Evolutionary conservation across 306 rosid species (phyloP).

Genomic region (Cucurbita argyrosperma): DNA sequence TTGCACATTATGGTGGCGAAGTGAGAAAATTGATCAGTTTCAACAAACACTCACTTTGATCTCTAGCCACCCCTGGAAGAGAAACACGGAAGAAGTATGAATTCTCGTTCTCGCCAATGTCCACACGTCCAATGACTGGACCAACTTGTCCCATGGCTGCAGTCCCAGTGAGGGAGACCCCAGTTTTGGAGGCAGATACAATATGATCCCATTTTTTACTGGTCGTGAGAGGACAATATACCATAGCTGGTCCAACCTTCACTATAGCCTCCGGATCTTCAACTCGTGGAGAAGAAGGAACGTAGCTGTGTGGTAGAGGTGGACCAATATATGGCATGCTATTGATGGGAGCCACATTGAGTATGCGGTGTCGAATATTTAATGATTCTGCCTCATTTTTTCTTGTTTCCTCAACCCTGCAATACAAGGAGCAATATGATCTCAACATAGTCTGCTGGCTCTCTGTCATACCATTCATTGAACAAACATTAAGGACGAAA

Average conservation of each 20-base stretch:
- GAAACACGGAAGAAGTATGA: conserved; percentile 56
- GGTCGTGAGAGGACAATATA: conserved; percentile 43
- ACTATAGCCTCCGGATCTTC: conserved; percentile 19
- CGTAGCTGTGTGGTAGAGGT: conserved; percentile 22
- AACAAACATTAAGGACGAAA: background rate
- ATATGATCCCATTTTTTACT: conserved; percentile 36
- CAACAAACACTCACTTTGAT: conserved; percentile 53
- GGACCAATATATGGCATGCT: conserved; percentile 32
- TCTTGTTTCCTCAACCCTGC: conserved; percentile 5
- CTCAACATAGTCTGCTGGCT: background rate
- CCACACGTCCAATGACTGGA: conserved; percentile 49
- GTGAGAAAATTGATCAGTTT: background rate
- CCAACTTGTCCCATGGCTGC: conserved; percentile 60
- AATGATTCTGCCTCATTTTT: conserved; percentile 6
- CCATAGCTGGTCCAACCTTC: conserved; percentile 32
- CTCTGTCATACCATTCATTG: background rate
- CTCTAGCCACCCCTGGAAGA: conserved; percentile 72
- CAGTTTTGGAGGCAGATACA: conserved; percentile 38
- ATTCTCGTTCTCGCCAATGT: conserved; percentile 68
- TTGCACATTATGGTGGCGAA: background rate
- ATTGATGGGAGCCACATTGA: conserved; percentile 28
- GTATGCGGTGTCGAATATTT: conserved; percentile 18
- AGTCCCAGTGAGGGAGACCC: conserved; percentile 53
- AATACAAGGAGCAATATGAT: background rate
- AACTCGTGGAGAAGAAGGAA: conserved; percentile 15